Evolutionary conservation across 805 yeast genomes (phyloP).

Genomic region (Metschnikowia kunwiensis): DNA sequence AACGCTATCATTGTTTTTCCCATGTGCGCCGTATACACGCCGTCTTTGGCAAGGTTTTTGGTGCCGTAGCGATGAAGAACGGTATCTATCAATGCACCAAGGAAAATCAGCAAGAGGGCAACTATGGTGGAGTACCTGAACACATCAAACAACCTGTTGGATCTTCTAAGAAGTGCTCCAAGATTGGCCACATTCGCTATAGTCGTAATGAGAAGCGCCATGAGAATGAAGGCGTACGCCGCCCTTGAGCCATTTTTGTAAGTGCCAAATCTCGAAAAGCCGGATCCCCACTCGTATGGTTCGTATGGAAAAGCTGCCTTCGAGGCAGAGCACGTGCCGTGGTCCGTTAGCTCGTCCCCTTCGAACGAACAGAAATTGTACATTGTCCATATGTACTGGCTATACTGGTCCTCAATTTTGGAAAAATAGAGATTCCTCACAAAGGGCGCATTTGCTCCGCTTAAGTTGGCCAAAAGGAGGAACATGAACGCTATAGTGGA

Average conservation of each 20-base stretch:
- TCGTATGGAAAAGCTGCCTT: conserved; percentile 13
- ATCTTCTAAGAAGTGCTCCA: conserved; percentile 6
- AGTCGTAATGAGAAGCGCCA: conserved; percentile 8
- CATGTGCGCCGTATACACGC: conserved; percentile 10
- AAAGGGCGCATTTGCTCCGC: conserved; percentile 14
- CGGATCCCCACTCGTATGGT: conserved; percentile 15
- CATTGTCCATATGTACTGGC: conserved; percentile 14
- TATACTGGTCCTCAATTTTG: conserved; percentile 7
- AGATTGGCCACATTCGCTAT: conserved; percentile 6
- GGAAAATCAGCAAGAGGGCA: conserved; percentile 9
- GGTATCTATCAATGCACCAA: conserved; percentile 11
- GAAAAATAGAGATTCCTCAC: conserved; percentile 13
- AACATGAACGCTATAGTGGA: conserved; percentile 15
- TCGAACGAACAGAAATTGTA: conserved; percentile 12
- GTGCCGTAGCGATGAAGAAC: conserved; percentile 11
- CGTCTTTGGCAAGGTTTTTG: conserved; percentile 8
- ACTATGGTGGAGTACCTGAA: conserved; percentile 6
- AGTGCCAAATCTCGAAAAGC: conserved; percentile 2
- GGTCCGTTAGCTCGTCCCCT: conserved; percentile 9
- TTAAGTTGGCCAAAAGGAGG: conserved; percentile 14
- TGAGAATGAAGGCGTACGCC: conserved; percentile 9
- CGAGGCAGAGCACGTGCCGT: conserved; percentile 10
- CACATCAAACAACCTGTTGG: conserved; percentile 3
- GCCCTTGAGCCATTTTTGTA: conserved; percentile 12
- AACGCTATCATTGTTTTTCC: conserved; percentile 14